Evolutionary conservation across 305 asterid species (phyloP).

Genomic region (Fraxinus nigra): DNA sequence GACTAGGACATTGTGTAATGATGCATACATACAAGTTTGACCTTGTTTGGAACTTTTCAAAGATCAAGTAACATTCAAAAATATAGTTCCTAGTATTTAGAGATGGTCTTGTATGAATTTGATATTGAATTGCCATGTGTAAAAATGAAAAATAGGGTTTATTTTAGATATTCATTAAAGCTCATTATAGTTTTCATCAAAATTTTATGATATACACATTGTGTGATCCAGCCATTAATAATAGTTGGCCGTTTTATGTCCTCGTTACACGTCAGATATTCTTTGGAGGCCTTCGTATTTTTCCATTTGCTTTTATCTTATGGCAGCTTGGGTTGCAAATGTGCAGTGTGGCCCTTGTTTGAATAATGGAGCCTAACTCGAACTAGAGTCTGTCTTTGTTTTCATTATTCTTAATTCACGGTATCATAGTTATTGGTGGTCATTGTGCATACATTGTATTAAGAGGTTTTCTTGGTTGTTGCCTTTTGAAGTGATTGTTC

Average conservation of each 20-base stretch:
- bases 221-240: not conserved
- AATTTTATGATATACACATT: not conserved
- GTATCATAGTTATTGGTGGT: not conserved
- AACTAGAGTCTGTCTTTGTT: not conserved
- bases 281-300: not conserved
- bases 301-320: not conserved
- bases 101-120: not conserved
- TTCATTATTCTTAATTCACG: not conserved
- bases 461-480: not conserved
- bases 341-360: not conserved
- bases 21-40: not conserved
- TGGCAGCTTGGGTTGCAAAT: not conserved
- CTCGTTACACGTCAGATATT: not conserved
- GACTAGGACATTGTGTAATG: not conserved
- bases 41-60: not conserved
- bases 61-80: not conserved
- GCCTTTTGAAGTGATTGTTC: not conserved
- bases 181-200: not conserved
- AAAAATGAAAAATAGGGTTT: not conserved
- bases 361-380: not conserved
- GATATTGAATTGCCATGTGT: not conserved
- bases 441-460: not conserved
- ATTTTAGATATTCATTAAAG: not conserved
- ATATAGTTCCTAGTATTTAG: not conserved
- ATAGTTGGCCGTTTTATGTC: not conserved